These are phyloP conservation scores for Fusarium torulosum DNA, from an alignment of 2,329 filamentous ascomycete genomes.

Conservation along the genomic window DNA sequence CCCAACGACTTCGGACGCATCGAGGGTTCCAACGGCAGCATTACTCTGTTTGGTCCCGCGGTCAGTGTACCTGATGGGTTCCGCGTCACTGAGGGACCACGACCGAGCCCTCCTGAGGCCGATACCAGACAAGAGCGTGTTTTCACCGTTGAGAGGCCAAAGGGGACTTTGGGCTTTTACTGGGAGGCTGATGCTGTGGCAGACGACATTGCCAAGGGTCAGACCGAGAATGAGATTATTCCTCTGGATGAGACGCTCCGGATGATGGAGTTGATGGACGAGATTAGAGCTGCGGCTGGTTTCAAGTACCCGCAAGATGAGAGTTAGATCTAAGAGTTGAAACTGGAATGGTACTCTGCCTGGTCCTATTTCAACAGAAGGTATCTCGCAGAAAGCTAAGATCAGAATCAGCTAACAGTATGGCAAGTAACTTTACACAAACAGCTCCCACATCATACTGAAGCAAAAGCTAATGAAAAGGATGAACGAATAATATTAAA, in stretches of 20 bases:
- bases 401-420: no score
- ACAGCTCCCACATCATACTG: no score
- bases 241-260: slow-evolving; percentile 60
- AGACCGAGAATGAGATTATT: slow-evolving; percentile 57
- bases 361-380: no score
- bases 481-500: slow-evolving; percentile 21
- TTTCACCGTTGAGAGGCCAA: slow-evolving; percentile 20
- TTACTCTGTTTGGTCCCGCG: slow-evolving; percentile 13
- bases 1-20: slow-evolving; percentile 16
- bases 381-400: no score
- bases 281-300: slow-evolving; percentile 51
- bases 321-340: no score
- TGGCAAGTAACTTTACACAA: no score
- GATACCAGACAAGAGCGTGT: slow-evolving; percentile 8
- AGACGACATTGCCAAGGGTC: slow-evolving; percentile 40
- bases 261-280: slow-evolving; percentile 62
- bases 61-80: slow-evolving; percentile 27
- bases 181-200: slow-evolving; percentile 35
- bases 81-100: slow-evolving; percentile 11
- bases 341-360: no score
- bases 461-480: neutral
- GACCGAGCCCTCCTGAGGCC: neutral
- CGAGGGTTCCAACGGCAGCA: slow-evolving; percentile 18
- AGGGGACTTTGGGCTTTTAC: slow-evolving; percentile 22
- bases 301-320: slow-evolving; percentile 25